Conservation (phyloP, 306 rosid species). For the Sesbania bispinosa region DNA sequence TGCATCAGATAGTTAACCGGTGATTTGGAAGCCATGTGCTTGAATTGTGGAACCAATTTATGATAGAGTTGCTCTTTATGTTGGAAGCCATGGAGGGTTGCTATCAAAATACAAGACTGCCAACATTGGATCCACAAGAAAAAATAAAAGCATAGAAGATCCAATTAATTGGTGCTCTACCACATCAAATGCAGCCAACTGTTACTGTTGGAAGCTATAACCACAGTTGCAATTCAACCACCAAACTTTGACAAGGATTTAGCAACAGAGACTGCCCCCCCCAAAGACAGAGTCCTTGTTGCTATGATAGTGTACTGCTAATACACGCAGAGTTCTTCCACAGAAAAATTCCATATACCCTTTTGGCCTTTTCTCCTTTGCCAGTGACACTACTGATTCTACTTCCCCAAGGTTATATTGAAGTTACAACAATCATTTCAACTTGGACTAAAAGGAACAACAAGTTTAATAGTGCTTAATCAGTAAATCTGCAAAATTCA, state of each 20-base stretch:
- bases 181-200: constrained; percentile 17
- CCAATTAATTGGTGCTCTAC: background rate
- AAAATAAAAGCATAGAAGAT: too few species aligned
- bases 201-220: background rate
- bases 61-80: too few species aligned
- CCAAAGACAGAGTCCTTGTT: background rate
- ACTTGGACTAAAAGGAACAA: background rate
- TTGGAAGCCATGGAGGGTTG: too few species aligned
- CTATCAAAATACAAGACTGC: too few species aligned
- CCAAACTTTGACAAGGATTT: constrained; percentile 14
- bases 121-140: too few species aligned
- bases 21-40: too few species aligned
- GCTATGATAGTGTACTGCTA: background rate
- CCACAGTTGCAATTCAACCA: constrained; percentile 6
- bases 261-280: background rate
- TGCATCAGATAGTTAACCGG: too few species aligned
- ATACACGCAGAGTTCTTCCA: background rate
- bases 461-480: background rate
- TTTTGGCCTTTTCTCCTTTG: background rate
- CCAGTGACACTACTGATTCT: background rate
- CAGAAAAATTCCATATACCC: background rate
- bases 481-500: constrained; percentile 4
- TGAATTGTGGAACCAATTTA: too few species aligned
- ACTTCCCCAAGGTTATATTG: background rate
- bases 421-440: background rate